Percentiles rank a stretch among this genome's conserved stretches.
Conservation (phyloP, 129 eudicot genomes). For the Chrysanthemum lavandulifolium region DNA sequence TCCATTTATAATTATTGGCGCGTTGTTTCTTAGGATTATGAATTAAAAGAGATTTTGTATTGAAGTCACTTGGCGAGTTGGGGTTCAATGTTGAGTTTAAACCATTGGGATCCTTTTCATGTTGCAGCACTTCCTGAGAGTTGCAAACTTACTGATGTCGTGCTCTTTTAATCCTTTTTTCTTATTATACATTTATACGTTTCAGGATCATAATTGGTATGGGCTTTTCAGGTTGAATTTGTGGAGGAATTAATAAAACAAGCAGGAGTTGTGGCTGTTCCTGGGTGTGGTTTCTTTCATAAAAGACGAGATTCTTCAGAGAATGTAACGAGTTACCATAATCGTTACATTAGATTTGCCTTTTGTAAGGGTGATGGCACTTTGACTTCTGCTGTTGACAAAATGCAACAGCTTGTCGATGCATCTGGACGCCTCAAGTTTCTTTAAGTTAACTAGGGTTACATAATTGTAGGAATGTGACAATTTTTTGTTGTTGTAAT, state of each 20-base stretch:
- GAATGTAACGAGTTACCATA: conserved; percentile 22
- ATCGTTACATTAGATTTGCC: conserved; percentile 69
- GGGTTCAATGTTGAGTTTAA: conserved; percentile 58
- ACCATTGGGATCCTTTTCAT: conserved; percentile 87
- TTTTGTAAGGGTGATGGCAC: conserved; percentile 78
- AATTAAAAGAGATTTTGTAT: conserved; percentile 63
- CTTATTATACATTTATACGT: neutral
- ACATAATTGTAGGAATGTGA: neutral
- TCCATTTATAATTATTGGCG: conserved; percentile 3
- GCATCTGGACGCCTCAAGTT: conserved; percentile 53
- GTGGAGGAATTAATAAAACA: conserved; percentile 85
- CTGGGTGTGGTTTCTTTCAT: conserved; percentile 95
- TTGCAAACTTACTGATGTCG: conserved; percentile 73
- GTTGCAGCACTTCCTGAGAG: conserved; percentile 74
- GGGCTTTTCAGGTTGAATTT: conserved; percentile 55
- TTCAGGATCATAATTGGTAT: neutral
- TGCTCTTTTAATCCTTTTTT: conserved; percentile 6
- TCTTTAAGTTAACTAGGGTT: conserved; percentile 28
- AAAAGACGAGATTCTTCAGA: conserved; percentile 22
- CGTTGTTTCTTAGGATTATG: conserved; percentile 60
- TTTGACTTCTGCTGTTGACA: conserved; percentile 61
- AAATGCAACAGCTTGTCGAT: conserved; percentile 49
- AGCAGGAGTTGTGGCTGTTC: conserved; percentile 97
- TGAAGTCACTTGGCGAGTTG: conserved; percentile 51
- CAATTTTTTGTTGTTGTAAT: neutral